A percentile compares a stretch with the other conserved stretches of the same genome.
These are phyloP conservation scores for Aspergillus novofumigatus DNA, from an alignment of 2,329 filamentous ascomycete genomes.

Conservation along the genomic window DNA sequence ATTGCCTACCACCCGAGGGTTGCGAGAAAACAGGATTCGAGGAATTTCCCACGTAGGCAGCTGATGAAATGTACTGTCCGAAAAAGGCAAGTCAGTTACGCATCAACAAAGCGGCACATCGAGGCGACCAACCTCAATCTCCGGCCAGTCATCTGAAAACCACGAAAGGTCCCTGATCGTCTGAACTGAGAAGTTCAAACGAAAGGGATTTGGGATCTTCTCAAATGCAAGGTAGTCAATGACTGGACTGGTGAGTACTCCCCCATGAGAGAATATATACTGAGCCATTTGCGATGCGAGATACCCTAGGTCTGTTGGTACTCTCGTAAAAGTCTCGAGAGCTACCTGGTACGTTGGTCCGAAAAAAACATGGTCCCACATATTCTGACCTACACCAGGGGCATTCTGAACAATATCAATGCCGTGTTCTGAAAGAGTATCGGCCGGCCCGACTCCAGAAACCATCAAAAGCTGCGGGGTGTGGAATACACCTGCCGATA, in stretches of 20 bases:
- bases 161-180: slow-evolving; percentile 19
- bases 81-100: not conserved
- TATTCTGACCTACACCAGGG: slow-evolving; percentile 36
- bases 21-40: slow-evolving; percentile 20
- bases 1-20: slow-evolving; percentile 21
- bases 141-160: slow-evolving; percentile 37
- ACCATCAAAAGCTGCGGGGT: slow-evolving; percentile 53
- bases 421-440: slow-evolving; percentile 17
- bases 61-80: slow-evolving; percentile 23
- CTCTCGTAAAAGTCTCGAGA: slow-evolving; percentile 19
- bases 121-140: slow-evolving; percentile 25
- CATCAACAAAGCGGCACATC: not conserved
- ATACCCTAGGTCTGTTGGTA: slow-evolving; percentile 13
- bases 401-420: slow-evolving; percentile 26
- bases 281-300: slow-evolving; percentile 11
- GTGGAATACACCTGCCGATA: slow-evolving; percentile 52
- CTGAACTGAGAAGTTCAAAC: slow-evolving; percentile 14
- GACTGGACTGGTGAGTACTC: slow-evolving; percentile 25
- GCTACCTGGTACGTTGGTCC: slow-evolving; percentile 26
- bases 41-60: slow-evolving; percentile 27
- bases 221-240: slow-evolving; percentile 31
- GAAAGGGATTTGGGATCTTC: slow-evolving; percentile 23
- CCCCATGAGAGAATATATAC: slow-evolving; percentile 18
- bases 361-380: slow-evolving; percentile 33
- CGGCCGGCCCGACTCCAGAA: slow-evolving; percentile 45